Percentiles rank a stretch among this genome's conserved stretches.
phyloP scores from a whole-genome alignment of 352 stramenopile genomes.

The Globisporangium cederbergense region DNA sequence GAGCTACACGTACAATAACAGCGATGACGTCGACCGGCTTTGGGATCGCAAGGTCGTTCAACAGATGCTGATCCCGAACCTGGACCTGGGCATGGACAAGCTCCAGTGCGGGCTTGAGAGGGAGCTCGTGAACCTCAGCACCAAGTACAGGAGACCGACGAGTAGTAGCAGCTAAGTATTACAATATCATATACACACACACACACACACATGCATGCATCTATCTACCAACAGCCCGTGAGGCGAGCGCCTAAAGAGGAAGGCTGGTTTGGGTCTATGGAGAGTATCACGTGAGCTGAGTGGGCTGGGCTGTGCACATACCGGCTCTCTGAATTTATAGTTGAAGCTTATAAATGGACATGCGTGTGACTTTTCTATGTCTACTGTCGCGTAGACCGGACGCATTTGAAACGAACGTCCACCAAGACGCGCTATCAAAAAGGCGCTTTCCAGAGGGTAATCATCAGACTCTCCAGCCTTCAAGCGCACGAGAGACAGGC shows the following conservation, averaged over 20 bases:
- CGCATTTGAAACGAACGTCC: too few species aligned
- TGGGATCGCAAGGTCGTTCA: neutral
- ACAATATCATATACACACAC: neutral
- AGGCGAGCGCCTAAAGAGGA: neutral
- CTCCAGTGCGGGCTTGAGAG: neutral
- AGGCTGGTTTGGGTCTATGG: neutral
- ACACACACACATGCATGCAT: too few species aligned
- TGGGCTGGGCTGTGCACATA: too few species aligned
- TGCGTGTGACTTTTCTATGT: too few species aligned
- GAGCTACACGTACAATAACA: neutral
- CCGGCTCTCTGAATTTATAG: too few species aligned
- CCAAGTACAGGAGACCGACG: neutral
- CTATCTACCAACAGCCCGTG: too few species aligned
- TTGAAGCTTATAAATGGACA: too few species aligned
- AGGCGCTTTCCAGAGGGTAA: neutral
- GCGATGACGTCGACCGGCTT: neutral
- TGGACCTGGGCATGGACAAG: slow-evolving; percentile 3
- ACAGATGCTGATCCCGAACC: neutral
- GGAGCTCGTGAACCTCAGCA: neutral
- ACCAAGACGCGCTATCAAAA: neutral
- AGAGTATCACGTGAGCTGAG: too few species aligned
- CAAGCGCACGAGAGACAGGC: neutral
- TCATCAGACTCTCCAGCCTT: neutral
- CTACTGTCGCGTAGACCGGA: too few species aligned
- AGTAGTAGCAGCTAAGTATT: neutral